Evolutionary conservation across 1,284 basidiomycete species (phyloP), one percentile per base, ranked within the genome.

Genomic region (Coriolopsis trogii): DNA sequence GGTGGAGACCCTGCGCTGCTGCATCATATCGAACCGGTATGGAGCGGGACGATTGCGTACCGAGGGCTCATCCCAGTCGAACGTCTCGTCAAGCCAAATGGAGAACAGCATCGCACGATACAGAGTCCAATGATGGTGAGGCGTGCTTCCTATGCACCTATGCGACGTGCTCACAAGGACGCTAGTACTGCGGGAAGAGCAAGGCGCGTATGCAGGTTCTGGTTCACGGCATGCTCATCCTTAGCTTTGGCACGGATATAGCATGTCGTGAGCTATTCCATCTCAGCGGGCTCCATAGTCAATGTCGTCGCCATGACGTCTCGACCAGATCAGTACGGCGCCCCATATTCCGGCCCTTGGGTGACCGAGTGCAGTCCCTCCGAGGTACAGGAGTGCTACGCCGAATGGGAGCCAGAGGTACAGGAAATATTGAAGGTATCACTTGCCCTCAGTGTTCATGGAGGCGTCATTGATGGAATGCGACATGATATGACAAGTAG

Each of bases 211-310:
- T 13, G 13, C n/a, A n/a, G n/a, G n/a, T n/a, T n/a, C n/a, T 16
- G n/a, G n/a, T n/a, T n/a, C n/a, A n/a, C n/a, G n/a, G n/a, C n/a
- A n/a, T n/a, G n/a, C n/a, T n/a, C n/a, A n/a, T n/a, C n/a, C n/a
- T n/a, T n/a, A n/a, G n/a, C n/a, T n/a, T 16, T 13, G 10, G 26
- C 25, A 25, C 24, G 18, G 23, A 20, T 38, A 18, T 42, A 72
- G 70, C 68, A 70, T 42, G 51, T 72, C 26, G 67, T 70, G 13
- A 64, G 65, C 55, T 70, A 68, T 55, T 61, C 64, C 3, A 68
- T 73, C 13, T 66, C 69, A 0, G 59, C 54, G 30, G 66, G 65
- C 0, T 66, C 58, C 8, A 55, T 68, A 3, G 63, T 68, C 29
- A 73, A 71, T 42, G 60, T 70, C 16, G 68, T 68, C 25, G 65